Evolutionary conservation across 208 protist species (phyloP), one percentile per base, ranked within the genome.

Genomic region (Acanthamoeba lugdunensis): DNA sequence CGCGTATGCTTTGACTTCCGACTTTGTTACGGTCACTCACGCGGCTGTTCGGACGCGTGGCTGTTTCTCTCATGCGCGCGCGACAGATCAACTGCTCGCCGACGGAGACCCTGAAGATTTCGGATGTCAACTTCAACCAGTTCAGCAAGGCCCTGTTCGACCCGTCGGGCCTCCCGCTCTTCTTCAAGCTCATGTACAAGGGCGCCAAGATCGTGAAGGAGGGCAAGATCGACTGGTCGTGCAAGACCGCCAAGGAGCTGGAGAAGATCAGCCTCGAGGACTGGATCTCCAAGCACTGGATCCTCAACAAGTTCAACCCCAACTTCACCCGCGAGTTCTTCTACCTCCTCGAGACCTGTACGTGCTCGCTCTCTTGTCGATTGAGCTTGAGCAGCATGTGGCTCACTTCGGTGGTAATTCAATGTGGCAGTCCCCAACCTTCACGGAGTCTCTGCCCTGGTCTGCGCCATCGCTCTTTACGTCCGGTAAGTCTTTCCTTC

Each of bases 281-380:
- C n/a, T 87, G 79, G 79, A 56, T 87, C 48, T 4, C 2, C 28
- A 21, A 87, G 0, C 21, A 63, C 3, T 33, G 0, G 28, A 0
- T 65, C 50, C 79, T 87, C 79, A 65, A 65, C 50, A 87, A 81
- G 73, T 81, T 81, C 37, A 81, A 81, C 73, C 73, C 79, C 79
- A 63, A 87, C 79, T 87, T 87, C 50, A 87, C 79, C 14, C 23
- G 79, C 33, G 79, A 87, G 52, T 87, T 87, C 79, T 87, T 87
- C 79, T 87, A 87, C 50, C 79, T 87, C 25, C 79, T 87, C n/a
- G 79, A 87, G 79, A 87, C 50, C 11, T 87, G 79, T 87, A 87
- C 37, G 37, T 2, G 37, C 37, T 41, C 37, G 41, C 67, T 18
- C 2, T 79, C n/a, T n/a, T 25, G 65, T 30, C 65, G 14, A 11